Percentiles rank a stretch among this genome's conserved stretches.
phyloP scores from a whole-genome alignment of 1,284 basidiomycete species.

The Thecaphora thlaspeos region DNA sequence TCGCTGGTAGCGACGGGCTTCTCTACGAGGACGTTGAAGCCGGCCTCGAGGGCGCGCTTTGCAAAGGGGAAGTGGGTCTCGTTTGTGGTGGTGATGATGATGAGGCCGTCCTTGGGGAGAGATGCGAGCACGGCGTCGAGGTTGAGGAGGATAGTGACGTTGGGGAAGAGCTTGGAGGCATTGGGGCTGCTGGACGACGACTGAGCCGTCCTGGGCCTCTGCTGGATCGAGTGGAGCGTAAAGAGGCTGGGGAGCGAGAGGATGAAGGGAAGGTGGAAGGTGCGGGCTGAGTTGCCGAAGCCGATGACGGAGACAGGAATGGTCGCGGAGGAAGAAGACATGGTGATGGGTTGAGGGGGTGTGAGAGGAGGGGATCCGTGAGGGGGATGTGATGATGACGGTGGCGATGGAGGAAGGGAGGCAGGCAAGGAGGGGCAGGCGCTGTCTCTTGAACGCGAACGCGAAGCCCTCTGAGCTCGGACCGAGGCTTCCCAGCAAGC shows the following conservation, averaged over 20 bases:
- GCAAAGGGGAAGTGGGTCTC: slow-evolving; percentile 52
- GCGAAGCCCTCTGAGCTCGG: too few relatives aligned
- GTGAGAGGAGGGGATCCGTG: too few relatives aligned
- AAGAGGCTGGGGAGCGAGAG: slow-evolving; percentile 42
- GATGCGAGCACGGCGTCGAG: slow-evolving; percentile 42
- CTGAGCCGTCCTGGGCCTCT: slow-evolving; percentile 33
- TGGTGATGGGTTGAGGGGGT: too few relatives aligned
- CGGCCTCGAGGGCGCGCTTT: slow-evolving; percentile 42
- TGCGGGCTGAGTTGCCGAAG: slow-evolving; percentile 47
- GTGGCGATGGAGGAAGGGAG: too few relatives aligned
- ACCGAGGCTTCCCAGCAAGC: too few relatives aligned
- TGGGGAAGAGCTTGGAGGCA: slow-evolving; percentile 33
- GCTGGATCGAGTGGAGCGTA: slow-evolving; percentile 48
- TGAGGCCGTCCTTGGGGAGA: slow-evolving; percentile 48
- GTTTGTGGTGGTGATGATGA: slow-evolving; percentile 55
- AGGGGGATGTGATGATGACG: too few relatives aligned
- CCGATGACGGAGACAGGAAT: slow-evolving; percentile 51
- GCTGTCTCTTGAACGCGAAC: too few relatives aligned
- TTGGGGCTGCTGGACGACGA: slow-evolving; percentile 26
- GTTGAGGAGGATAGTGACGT: slow-evolving; percentile 37
- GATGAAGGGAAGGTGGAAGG: slow-evolving; percentile 53
- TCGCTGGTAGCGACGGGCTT: slow-evolving; percentile 48
- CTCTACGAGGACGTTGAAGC: slow-evolving; percentile 54
- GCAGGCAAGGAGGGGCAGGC: too few relatives aligned
- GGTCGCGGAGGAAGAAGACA: slow-evolving; percentile 2